A percentile compares a stretch with the other conserved stretches of the same genome.
Conservation (phyloP, 2,329 filamentous ascomycete genomes). For the Fusarium duplospermum region DNA sequence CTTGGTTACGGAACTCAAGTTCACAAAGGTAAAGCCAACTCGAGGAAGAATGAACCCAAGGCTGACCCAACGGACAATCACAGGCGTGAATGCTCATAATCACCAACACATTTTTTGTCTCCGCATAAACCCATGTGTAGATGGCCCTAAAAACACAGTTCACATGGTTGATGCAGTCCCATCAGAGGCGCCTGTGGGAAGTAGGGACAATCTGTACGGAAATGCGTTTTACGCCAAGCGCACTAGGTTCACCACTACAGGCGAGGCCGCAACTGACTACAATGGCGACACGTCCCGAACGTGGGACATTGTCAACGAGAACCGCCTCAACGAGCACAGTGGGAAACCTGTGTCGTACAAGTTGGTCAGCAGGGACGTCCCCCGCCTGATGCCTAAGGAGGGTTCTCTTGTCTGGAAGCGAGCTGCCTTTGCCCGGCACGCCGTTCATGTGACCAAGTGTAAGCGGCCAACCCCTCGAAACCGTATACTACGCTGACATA, state of each 20-base stretch:
- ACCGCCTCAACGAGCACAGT: slow-evolving; percentile 84
- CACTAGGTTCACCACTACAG: slow-evolving; percentile 79
- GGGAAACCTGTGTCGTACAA: slow-evolving; percentile 90
- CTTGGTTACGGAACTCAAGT: slow-evolving; percentile 93
- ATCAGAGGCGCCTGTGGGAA: slow-evolving; percentile 80
- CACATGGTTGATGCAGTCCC: slow-evolving; percentile 83
- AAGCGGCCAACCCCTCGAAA: slow-evolving; percentile 50
- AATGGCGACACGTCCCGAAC: slow-evolving; percentile 81
- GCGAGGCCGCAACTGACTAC: slow-evolving; percentile 80
- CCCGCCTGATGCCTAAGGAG: slow-evolving; percentile 81
- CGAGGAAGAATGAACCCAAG: no score
- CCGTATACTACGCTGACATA: background rate
- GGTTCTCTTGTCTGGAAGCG: slow-evolving; percentile 88
- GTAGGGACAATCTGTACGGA: slow-evolving; percentile 84
- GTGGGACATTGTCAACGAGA: slow-evolving; percentile 91
- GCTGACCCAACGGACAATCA: background rate
- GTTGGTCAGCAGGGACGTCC: slow-evolving; percentile 87
- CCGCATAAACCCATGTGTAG: slow-evolving; percentile 86
- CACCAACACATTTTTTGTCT: slow-evolving; percentile 96
- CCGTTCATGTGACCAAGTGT: slow-evolving; percentile 91
- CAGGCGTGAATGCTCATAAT: slow-evolving; percentile 89
- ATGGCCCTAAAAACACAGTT: slow-evolving; percentile 85
- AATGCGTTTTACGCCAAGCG: slow-evolving; percentile 91
- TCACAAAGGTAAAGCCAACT: slow-evolving; percentile 55
- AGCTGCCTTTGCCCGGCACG: slow-evolving; percentile 87